These are phyloP conservation scores for Xylaria sp. DNA, from an alignment of 2,329 filamentous ascomycete species.

Conservation along the genomic window DNA sequence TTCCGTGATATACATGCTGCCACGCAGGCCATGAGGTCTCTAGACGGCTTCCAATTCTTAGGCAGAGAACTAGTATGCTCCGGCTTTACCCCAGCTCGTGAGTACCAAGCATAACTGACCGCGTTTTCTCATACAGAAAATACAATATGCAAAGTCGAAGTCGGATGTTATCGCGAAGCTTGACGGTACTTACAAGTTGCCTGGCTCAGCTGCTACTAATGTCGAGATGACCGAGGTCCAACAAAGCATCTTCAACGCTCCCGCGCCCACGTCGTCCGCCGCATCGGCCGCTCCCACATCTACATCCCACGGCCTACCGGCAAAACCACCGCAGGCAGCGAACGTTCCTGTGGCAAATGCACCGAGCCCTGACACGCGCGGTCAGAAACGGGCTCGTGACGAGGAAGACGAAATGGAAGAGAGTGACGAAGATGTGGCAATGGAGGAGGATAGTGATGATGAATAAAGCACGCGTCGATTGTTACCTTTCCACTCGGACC, in stretches of 20 bases:
- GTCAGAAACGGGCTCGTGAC: slow-evolving; percentile 77
- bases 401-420: slow-evolving; percentile 70
- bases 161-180: slow-evolving; percentile 91
- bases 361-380: slow-evolving; percentile 65
- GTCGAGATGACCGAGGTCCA: slow-evolving; percentile 78
- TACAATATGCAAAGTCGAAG: slow-evolving; percentile 89
- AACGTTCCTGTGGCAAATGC: slow-evolving; percentile 64
- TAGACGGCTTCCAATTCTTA: slow-evolving; percentile 88
- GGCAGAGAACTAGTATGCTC: slow-evolving; percentile 82
- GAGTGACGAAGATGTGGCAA: slow-evolving; percentile 69
- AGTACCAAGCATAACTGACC: slow-evolving; percentile 28
- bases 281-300: slow-evolving; percentile 53
- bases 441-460: slow-evolving; percentile 52
- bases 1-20: slow-evolving; percentile 91
- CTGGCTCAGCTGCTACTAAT: slow-evolving; percentile 63
- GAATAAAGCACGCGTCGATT: slow-evolving; percentile 30
- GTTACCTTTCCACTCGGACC: slow-evolving; percentile 22
- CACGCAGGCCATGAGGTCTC: slow-evolving; percentile 89
- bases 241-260: slow-evolving; percentile 82
- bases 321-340: slow-evolving; percentile 60
- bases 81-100: not conserved
- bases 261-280: slow-evolving; percentile 62
- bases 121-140: slow-evolving; percentile 69
- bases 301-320: slow-evolving; percentile 54
- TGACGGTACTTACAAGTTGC: slow-evolving; percentile 86